phyloP scores from a whole-genome alignment of 2,329 filamentous ascomycete genomes.

The Trichoderma harzianum region DNA sequence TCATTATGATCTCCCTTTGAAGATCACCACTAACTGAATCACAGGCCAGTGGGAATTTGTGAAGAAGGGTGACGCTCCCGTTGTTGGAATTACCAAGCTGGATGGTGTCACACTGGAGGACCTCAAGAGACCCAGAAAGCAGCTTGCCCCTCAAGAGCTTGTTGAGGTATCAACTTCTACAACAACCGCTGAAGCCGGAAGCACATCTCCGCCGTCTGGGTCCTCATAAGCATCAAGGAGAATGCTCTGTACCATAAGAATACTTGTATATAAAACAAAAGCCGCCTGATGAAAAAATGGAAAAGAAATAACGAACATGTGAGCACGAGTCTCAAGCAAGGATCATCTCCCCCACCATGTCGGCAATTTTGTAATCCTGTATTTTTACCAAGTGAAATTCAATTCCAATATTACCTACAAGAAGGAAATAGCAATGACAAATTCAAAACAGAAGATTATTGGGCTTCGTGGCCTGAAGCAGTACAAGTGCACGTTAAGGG shows the following conservation, averaged over 20 bases:
- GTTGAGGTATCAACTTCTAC: constrained; percentile 34
- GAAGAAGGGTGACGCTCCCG: constrained; percentile 81
- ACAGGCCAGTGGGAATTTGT: constrained; percentile 86
- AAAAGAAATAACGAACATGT: neutral
- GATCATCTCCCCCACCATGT: neutral
- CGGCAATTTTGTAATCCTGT: neutral
- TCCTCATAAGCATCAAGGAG: constrained; percentile 23
- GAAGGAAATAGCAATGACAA: neutral
- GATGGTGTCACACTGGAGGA: constrained; percentile 79
- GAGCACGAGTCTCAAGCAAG: neutral
- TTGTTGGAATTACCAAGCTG: constrained; percentile 91
- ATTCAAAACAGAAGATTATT: neutral
- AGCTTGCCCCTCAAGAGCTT: constrained; percentile 49
- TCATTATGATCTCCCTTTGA: neutral
- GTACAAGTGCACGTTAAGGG: neutral
- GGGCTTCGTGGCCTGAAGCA: neutral
- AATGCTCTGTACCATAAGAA: constrained; percentile 17
- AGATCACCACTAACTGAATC: constrained; percentile 22
- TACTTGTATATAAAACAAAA: constrained; percentile 24
- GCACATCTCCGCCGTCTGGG: constrained; percentile 33
- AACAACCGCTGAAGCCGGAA: constrained; percentile 33
- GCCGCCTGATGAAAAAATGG: constrained; percentile 20
- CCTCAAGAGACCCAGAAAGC: constrained; percentile 74
- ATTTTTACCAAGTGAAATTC: neutral
- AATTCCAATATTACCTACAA: neutral